phyloP scores from a whole-genome alignment of 192 early-diverging fungal genomes.

The Tieghemiomyces parasiticus region DNA sequence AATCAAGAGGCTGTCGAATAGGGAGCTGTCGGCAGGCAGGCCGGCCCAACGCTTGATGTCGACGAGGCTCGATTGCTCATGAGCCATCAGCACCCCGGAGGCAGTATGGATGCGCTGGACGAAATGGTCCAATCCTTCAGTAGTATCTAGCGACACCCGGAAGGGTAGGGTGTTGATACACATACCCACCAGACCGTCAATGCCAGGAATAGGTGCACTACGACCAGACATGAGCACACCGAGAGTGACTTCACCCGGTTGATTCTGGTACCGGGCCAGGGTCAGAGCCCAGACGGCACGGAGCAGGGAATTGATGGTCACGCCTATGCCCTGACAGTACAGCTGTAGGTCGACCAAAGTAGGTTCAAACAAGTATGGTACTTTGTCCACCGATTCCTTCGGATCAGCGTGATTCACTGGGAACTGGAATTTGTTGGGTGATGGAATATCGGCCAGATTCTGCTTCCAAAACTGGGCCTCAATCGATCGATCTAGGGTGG shows the following conservation, averaged over 20 bases:
- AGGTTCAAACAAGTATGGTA: no score
- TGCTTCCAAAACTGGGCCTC: background rate
- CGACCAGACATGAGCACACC: conserved; percentile 5
- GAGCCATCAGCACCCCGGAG: background rate
- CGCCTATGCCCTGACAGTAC: background rate
- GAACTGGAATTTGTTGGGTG: background rate
- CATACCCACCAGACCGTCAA: conserved; percentile 1
- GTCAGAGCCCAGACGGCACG: background rate
- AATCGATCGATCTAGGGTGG: no score
- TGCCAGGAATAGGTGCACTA: background rate
- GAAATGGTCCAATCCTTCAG: background rate
- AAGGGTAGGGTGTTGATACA: conserved; percentile 9
- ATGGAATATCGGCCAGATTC: background rate
- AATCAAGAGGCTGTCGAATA: background rate
- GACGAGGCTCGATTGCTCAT: background rate
- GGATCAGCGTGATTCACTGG: background rate
- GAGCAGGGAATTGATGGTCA: background rate
- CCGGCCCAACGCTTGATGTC: background rate
- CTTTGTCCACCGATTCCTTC: no score
- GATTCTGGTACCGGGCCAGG: background rate
- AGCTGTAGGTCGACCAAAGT: background rate
- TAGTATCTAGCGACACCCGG: background rate
- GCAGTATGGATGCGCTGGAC: background rate
- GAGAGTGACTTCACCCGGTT: background rate
- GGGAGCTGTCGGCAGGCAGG: background rate